Conservation (phyloP, 139 green algal species). For the Asterochloris erici region DNA sequence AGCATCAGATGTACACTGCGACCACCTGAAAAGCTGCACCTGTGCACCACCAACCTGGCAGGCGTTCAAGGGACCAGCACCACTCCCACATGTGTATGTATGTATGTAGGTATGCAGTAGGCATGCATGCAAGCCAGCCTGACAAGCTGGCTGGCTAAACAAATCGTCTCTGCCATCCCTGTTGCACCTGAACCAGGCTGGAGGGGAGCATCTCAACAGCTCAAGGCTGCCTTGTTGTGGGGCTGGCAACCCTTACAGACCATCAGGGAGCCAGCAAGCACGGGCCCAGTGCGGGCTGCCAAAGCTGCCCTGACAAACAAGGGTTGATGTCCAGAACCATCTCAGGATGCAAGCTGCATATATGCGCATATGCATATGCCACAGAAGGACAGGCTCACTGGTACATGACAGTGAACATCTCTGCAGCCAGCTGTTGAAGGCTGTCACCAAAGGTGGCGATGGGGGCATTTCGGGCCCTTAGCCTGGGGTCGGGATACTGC, state of each 20-base stretch:
- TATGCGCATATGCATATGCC: no score
- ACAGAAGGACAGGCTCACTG: not conserved
- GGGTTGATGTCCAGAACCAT: no score
- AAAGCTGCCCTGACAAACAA: no score
- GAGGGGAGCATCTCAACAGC: no score
- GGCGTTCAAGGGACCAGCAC: not conserved
- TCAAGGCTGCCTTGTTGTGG: no score
- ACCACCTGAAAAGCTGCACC: not conserved
- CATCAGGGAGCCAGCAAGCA: no score
- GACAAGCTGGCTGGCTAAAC: not conserved
- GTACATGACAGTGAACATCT: constrained; percentile 98
- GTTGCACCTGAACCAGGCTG: no score
- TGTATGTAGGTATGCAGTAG: not conserved
- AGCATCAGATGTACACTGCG: not conserved
- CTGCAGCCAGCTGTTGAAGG: constrained; percentile 69
- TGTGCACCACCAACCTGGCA: not conserved
- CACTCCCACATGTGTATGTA: not conserved
- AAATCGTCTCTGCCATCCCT: no score
- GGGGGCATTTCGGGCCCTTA: constrained; percentile 80
- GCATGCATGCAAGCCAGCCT: not conserved
- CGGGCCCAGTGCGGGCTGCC: no score
- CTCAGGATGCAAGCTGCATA: no score
- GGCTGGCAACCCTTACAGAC: no score
- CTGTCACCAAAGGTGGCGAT: constrained; percentile 76
- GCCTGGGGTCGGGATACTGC: constrained; percentile 87